Evolutionary conservation across 805 yeast species (phyloP).

Genomic region (Pichia manshurica): DNA sequence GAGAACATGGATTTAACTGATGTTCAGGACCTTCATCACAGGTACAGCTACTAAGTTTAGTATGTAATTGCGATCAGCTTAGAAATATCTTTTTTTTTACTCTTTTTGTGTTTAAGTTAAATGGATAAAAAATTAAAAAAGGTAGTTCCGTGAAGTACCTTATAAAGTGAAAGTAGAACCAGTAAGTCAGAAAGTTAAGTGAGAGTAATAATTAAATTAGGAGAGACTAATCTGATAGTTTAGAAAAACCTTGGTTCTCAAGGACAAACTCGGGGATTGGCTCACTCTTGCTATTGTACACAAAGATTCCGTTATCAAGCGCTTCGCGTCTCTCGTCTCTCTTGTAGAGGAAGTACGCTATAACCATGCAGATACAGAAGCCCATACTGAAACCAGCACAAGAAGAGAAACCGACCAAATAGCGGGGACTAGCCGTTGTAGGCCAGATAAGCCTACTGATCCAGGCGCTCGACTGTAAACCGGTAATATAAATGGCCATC

Average conservation of each 20-base stretch:
- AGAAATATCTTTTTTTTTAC: too few relatives aligned
- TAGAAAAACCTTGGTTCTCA: neutral
- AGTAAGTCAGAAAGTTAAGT: too few relatives aligned
- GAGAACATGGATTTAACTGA: slow-evolving; percentile 25
- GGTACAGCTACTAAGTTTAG: slow-evolving; percentile 19
- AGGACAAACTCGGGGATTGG: slow-evolving; percentile 4
- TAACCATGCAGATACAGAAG: slow-evolving; percentile 19
- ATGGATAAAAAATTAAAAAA: neutral
- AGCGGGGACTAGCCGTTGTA: slow-evolving; percentile 55
- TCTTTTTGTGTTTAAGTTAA: too few relatives aligned
- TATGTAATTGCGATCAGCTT: too few relatives aligned
- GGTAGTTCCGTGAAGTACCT: too few relatives aligned
- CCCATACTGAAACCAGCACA: slow-evolving; percentile 35
- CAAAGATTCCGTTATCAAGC: slow-evolving; percentile 41
- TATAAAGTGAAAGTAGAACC: too few relatives aligned
- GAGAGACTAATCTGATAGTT: too few relatives aligned
- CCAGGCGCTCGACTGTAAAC: slow-evolving; percentile 35
- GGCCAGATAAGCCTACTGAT: slow-evolving; percentile 32
- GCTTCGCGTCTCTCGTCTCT: slow-evolving; percentile 44
- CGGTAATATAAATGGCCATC: slow-evolving; percentile 50
- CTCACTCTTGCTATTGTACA: slow-evolving; percentile 33
- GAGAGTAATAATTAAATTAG: too few relatives aligned
- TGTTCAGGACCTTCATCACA: slow-evolving; percentile 23
- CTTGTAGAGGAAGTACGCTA: slow-evolving; percentile 38
- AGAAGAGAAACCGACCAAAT: slow-evolving; percentile 46